phyloP scores from a whole-genome alignment of 1,139 yeast species.

The Saccharomyces pastorianus region DNA sequence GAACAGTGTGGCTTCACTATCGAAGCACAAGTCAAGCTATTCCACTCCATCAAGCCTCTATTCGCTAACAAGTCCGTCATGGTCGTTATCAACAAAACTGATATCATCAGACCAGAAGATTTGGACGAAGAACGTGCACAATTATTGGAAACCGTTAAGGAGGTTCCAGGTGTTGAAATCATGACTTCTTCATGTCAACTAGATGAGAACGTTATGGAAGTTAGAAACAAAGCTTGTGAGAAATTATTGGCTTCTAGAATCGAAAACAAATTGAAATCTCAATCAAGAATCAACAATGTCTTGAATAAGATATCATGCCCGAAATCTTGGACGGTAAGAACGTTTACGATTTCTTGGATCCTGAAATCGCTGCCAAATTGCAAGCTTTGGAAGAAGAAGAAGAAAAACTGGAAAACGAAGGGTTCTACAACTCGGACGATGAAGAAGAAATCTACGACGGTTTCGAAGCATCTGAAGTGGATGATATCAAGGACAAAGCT shows the following conservation, averaged over 20 bases:
- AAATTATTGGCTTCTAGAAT: constrained; percentile 90
- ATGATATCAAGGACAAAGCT: constrained; percentile 79
- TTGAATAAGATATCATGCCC: constrained; percentile 91
- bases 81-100: constrained; percentile 92
- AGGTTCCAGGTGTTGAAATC: constrained; percentile 77
- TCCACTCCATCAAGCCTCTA: constrained; percentile 92
- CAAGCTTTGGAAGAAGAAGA: constrained; percentile 96
- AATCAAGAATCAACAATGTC: constrained; percentile 80
- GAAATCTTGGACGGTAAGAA: constrained; percentile 93
- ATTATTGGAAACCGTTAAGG: constrained; percentile 53
- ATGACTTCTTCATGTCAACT: constrained; percentile 90
- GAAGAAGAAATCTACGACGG: constrained; percentile 77
- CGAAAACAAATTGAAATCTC: constrained; percentile 92
- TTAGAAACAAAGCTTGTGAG: constrained; percentile 95
- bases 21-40: constrained; percentile 93
- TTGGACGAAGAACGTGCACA: constrained; percentile 69
- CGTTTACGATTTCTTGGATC: constrained; percentile 93
- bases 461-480: constrained; percentile 55
- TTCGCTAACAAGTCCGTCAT: constrained; percentile 94
- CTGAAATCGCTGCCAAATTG: constrained; percentile 87
- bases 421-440: constrained; percentile 88
- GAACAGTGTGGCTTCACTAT: constrained; percentile 98
- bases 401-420: constrained; percentile 85
- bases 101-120: constrained; percentile 78
- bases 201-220: constrained; percentile 92